Percentiles rank a stretch among this genome's conserved stretches.
These are phyloP conservation scores for Cladosporium sp. DNA, from an alignment of 2,329 filamentous ascomycete genomes.

Conservation along the genomic window DNA sequence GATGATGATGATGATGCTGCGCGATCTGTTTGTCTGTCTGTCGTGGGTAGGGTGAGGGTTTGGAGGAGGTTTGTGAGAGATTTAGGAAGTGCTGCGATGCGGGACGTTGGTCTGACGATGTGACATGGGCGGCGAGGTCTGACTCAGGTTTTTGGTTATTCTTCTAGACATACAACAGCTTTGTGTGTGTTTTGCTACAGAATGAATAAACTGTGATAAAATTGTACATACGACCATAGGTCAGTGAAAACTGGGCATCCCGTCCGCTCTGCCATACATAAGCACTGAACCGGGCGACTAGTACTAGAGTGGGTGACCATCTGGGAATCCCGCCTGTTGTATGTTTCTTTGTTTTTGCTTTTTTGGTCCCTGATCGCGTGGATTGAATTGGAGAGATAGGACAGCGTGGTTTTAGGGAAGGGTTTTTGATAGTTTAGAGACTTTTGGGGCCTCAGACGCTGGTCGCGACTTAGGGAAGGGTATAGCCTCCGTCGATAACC, in stretches of 20 bases:
- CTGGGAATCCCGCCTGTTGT: constrained; percentile 10
- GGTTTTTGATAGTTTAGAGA: background rate
- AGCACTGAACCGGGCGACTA: constrained; percentile 5
- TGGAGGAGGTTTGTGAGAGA: background rate
- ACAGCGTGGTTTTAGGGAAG: background rate
- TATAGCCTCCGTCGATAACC: constrained; percentile 53
- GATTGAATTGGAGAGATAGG: background rate
- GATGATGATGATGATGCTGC: too few relatives aligned
- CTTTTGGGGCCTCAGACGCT: background rate
- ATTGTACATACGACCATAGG: background rate
- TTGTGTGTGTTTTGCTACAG: too few relatives aligned
- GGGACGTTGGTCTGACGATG: too few relatives aligned
- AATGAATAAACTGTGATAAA: too few relatives aligned
- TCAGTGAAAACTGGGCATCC: background rate
- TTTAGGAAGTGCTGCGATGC: background rate
- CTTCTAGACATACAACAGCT: too few relatives aligned
- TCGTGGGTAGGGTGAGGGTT: too few relatives aligned
- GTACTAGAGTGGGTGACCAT: constrained; percentile 9
- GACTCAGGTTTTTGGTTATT: too few relatives aligned
- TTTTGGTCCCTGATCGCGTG: background rate
- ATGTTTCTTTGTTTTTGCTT: background rate
- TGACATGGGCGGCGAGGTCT: too few relatives aligned
- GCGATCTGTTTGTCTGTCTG: too few relatives aligned
- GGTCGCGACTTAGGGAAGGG: constrained; percentile 43
- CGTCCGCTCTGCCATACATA: constrained; percentile 1